Evolutionary conservation across 2,329 filamentous ascomycete species (phyloP).

Genomic region (Pyrenochaeta sp.): DNA sequence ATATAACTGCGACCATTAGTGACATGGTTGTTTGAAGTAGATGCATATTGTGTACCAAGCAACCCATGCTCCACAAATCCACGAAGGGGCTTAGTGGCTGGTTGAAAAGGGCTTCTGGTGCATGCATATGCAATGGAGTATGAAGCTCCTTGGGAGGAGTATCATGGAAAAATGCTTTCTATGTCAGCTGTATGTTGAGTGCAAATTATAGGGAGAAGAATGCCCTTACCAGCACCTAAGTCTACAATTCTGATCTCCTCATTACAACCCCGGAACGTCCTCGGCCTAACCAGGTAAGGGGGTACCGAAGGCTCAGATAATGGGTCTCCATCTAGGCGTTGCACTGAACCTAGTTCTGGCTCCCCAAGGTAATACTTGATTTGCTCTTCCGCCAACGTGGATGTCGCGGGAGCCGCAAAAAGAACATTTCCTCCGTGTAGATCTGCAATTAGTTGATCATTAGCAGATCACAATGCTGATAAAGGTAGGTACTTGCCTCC

Average conservation of each 20-base stretch:
- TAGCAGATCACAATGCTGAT: too few species aligned
- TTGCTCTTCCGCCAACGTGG: slow-evolving; percentile 21
- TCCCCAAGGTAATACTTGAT: slow-evolving; percentile 25
- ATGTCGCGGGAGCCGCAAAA: slow-evolving; percentile 28
- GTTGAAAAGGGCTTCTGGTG: slow-evolving; percentile 52
- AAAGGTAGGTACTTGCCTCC: too few species aligned
- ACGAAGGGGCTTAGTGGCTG: slow-evolving; percentile 48
- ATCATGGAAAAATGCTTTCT: slow-evolving; percentile 41
- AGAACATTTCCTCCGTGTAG: slow-evolving; percentile 37
- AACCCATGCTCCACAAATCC: slow-evolving; percentile 52
- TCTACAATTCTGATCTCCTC: slow-evolving; percentile 39
- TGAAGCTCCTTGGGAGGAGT: slow-evolving; percentile 37
- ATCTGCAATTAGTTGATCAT: slow-evolving; percentile 22
- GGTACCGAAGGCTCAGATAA: slow-evolving; percentile 25
- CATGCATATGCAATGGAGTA: slow-evolving; percentile 46
- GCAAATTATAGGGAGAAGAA: too few species aligned
- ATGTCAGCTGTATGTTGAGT: too few species aligned
- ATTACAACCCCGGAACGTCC: neutral
- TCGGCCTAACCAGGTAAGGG: slow-evolving; percentile 25
- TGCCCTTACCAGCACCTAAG: too few species aligned
- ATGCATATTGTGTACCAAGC: too few species aligned
- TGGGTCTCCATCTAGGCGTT: slow-evolving; percentile 26
- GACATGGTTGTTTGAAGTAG: too few species aligned
- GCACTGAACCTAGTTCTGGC: slow-evolving; percentile 22
- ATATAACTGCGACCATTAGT: too few species aligned